phyloP scores from a whole-genome alignment of 1,284 basidiomycete species.

The Malassezia pachydermatis region DNA sequence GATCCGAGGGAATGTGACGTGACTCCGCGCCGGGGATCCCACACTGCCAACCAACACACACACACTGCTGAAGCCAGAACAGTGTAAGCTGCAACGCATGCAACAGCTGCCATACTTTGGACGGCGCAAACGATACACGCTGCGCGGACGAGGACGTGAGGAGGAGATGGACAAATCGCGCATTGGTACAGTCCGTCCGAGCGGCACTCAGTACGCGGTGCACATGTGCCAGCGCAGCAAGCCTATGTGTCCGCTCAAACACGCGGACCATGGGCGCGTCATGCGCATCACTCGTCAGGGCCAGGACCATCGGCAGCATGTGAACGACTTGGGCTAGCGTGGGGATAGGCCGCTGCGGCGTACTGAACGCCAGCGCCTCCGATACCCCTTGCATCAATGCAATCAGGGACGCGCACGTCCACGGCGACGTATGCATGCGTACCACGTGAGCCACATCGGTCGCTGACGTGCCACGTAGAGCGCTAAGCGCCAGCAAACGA shows the following conservation, averaged over 20 bases:
- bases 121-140: slow-evolving; percentile 2
- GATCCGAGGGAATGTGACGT: background rate
- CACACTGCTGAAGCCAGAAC: background rate
- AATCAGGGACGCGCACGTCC: background rate
- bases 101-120: background rate
- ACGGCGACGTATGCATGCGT: background rate
- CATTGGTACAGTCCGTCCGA: background rate
- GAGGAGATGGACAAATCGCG: background rate
- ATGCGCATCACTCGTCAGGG: background rate
- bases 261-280: background rate
- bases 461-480: background rate
- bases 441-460: slow-evolving; percentile 4
- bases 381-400: background rate
- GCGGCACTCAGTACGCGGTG: slow-evolving; percentile 1
- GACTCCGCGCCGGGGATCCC: background rate
- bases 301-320: background rate
- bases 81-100: background rate
- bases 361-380: background rate
- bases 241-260: background rate
- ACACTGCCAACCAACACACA: background rate
- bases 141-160: background rate
- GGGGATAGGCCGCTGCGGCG: background rate
- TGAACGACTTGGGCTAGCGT: background rate
- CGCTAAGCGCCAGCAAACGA: slow-evolving; percentile 2
- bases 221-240: background rate